Base-by-base conservation (phyloP, 2,329 filamentous ascomycete species). In the Lasiodiplodia hormozganensis region DNA sequence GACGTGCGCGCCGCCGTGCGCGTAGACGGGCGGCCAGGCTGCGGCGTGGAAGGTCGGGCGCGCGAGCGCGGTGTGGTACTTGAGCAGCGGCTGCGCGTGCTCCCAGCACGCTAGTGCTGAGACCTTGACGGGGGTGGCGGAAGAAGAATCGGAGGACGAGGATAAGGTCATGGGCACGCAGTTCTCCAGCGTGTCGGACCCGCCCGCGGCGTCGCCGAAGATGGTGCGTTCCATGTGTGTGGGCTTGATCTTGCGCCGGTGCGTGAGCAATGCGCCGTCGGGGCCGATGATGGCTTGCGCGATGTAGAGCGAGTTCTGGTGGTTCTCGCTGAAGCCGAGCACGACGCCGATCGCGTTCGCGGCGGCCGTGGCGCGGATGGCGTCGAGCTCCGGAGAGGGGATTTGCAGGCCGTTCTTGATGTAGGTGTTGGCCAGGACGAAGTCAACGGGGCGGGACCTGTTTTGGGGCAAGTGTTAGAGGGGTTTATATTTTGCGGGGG, bases 221-320 rank as follows among this genome's bases (percentile, higher is more conserved):
- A 82, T 73, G 1, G 81, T 82, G 11, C 81, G 75, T 70, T 83
- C 81, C 79, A 82, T 80, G 66, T 83, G 81, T 11, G 81, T 82
- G 1, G 80, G 77, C 74, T 82, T 83, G 71, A 82, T 73, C 69
- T 83, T 82, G 6, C 81, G 72, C 10, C 80, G 72, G 64, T 75
- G 74, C 75, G 80, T 79, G 18, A 76, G 51, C 10, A 82, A 70
- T 6, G 73, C 69, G 2, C 81, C 81, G 6, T 70, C 62, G 0
- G 76, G 68, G 12, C 72, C 72, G 62, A 82, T 81, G 34, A 77
- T 72, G 31, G 75, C 77, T 72, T 82, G 81, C 0, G 77, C 71
- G 36, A 82, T 82, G 71, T 82, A 82, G 0, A 82, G 71, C 16
- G 74, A 77, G 52, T 80, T 74, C 23, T 75, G 73, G 40, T 76